Percentiles rank a stretch among this genome's conserved stretches.
phyloP scores from a whole-genome alignment of 495 filamentous ascomycete species.

The Aspergillus indologenus region DNA sequence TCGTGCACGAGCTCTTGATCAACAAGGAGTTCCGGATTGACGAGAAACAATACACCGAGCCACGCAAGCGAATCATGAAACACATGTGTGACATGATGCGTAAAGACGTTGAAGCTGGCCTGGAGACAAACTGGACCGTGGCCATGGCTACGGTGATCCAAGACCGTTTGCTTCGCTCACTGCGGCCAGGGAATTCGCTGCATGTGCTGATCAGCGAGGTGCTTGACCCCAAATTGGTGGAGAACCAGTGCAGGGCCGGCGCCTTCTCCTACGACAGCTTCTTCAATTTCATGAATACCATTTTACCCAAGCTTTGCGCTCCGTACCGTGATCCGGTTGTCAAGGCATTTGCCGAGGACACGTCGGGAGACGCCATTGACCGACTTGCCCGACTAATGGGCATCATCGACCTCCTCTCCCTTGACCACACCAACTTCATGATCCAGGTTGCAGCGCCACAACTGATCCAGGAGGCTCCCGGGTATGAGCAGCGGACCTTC shows the following conservation, averaged over 20 bases:
- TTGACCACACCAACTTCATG: slow-evolving; percentile 95
- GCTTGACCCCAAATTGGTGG: slow-evolving; percentile 74
- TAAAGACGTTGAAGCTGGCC: slow-evolving; percentile 64
- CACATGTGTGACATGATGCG: slow-evolving; percentile 78
- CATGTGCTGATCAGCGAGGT: slow-evolving; percentile 80
- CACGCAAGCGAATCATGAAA: slow-evolving; percentile 50
- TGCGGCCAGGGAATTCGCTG: slow-evolving; percentile 76
- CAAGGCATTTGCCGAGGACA: slow-evolving; percentile 70
- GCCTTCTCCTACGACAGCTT: slow-evolving; percentile 92
- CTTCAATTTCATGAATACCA: slow-evolving; percentile 81
- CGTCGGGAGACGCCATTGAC: slow-evolving; percentile 74
- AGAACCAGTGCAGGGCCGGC: slow-evolving; percentile 71
- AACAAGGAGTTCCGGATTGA: slow-evolving; percentile 76
- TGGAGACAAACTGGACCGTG: slow-evolving; percentile 73
- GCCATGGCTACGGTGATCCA: slow-evolving; percentile 82
- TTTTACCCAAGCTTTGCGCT: slow-evolving; percentile 92
- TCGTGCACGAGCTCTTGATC: slow-evolving; percentile 90
- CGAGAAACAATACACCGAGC: slow-evolving; percentile 46
- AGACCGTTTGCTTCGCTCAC: slow-evolving; percentile 75
- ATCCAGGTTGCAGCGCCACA: slow-evolving; percentile 75
- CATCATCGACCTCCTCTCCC: slow-evolving; percentile 85
- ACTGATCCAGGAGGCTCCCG: slow-evolving; percentile 74
- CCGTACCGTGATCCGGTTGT: slow-evolving; percentile 85
- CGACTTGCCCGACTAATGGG: slow-evolving; percentile 78
- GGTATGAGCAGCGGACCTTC: slow-evolving; percentile 80